A percentile compares a stretch with the other conserved stretches of the same genome.
These are phyloP conservation scores for Middelhovenomyces tepae DNA, from an alignment of 805 yeast species.

Conservation along the genomic window DNA sequence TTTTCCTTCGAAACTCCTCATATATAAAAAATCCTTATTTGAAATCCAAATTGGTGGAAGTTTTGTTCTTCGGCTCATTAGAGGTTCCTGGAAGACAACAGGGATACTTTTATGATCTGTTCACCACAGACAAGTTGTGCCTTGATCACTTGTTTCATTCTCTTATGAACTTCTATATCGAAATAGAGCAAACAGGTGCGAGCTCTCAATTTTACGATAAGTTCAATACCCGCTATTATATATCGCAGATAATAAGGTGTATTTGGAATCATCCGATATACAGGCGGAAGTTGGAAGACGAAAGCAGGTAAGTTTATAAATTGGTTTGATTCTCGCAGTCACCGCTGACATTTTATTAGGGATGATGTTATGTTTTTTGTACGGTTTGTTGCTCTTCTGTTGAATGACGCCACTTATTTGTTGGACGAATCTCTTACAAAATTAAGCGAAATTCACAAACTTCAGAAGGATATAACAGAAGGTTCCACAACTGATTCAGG, in stretches of 20 bases:
- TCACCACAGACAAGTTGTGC: constrained; percentile 56
- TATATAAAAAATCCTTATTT: constrained; percentile 86
- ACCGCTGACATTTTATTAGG: too few relatives aligned
- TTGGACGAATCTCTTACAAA: constrained; percentile 84
- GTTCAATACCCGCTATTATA: constrained; percentile 81
- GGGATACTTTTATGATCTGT: constrained; percentile 65
- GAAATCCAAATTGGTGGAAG: constrained; percentile 75
- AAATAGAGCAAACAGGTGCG: constrained; percentile 93
- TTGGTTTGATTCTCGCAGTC: too few relatives aligned
- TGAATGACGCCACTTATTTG: constrained; percentile 87
- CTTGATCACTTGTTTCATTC: constrained; percentile 66
- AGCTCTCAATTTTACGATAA: constrained; percentile 93
- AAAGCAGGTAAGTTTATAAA: too few relatives aligned
- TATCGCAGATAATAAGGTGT: constrained; percentile 72
- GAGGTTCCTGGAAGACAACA: constrained; percentile 33
- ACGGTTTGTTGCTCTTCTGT: constrained; percentile 86
- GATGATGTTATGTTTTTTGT: constrained; percentile 76
- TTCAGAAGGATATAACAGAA: constrained; percentile 49
- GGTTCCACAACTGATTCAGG: constrained; percentile 27
- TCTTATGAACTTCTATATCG: constrained; percentile 80
- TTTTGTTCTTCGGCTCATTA: constrained; percentile 58
- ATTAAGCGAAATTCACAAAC: constrained; percentile 64
- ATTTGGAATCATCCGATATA: constrained; percentile 71
- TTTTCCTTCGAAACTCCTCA: constrained; percentile 56
- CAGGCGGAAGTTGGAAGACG: constrained; percentile 56